Percentiles rank a stretch among this genome's conserved stretches.
Conservation (phyloP, 176 grass and related monocot genomes). For the Bonia amplexicaulis region DNA sequence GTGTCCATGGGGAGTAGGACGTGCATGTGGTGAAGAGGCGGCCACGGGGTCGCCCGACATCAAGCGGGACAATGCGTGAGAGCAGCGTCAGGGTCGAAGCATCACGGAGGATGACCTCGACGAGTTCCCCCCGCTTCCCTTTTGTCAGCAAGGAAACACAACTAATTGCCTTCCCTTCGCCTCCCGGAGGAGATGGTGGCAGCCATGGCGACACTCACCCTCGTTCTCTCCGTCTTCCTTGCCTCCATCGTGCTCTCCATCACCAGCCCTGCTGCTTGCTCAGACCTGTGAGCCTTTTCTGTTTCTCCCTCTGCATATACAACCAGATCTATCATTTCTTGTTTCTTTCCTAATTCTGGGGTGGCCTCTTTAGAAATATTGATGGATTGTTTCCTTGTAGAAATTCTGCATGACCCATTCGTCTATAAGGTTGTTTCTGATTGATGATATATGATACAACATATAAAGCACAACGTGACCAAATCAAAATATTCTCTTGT, state of each 20-base stretch:
- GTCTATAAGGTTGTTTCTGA: neutral
- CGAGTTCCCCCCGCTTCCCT: too few species aligned
- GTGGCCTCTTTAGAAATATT: neutral
- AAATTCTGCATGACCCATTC: neutral
- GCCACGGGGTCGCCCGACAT: too few species aligned
- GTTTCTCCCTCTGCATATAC: neutral
- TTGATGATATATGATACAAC: too few species aligned
- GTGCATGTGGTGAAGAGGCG: too few species aligned
- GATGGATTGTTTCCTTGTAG: too few species aligned
- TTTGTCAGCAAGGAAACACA: neutral
- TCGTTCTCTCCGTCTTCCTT: neutral
- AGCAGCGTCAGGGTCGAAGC: too few species aligned
- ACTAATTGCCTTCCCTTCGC: neutral
- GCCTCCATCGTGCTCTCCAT: neutral
- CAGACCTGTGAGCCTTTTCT: neutral
- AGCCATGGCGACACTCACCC: neutral
- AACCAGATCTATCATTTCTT: constrained; percentile 5
- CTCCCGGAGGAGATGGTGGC: neutral
- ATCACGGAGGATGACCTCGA: too few species aligned
- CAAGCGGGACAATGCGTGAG: too few species aligned
- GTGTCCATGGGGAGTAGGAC: too few species aligned
- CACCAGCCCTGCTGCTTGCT: neutral
- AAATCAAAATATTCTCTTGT: too few species aligned
- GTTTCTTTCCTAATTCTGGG: neutral
- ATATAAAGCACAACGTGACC: too few species aligned